Base-by-base conservation (phyloP, 306 rosid species). In the Mucuna pruriens region DNA sequence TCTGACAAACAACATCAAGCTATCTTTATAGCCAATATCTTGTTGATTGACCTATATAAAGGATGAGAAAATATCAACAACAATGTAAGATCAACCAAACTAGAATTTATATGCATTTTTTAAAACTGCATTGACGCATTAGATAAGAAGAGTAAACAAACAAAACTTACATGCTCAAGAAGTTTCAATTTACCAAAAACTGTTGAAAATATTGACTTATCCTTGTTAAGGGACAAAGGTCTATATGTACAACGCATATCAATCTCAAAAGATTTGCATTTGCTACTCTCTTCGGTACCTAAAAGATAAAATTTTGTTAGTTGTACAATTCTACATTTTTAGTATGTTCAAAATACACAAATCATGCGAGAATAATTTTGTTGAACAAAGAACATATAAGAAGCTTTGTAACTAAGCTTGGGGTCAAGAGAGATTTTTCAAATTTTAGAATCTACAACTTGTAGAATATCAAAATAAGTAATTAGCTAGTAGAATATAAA, bases 1-100 rank as follows among this genome's bases (percentile, higher is more conserved):
- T 76, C 84, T 87, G 38, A 48, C 87, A 75, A 87, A 90, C 55
- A 79, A 4, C 90, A 84, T 87, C 82, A 92, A 85, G 85, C 94
- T 92, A 51, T 92, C 90, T 71, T 33, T 84, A 80, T 90, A 90
- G 1, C 87, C 68, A 57, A 86, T 40, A 23, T 85, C 90, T 31
- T 79, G 86, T 40, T 81, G 88, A 83, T 38, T 82, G 17, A 84
- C 90, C 94, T 92, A 60, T 40, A 31, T 48, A 71, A 46, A 25
- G 5, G 16, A 77, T 13, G 3, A 62, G 11, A 13, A 70, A 70
- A 63, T n/a, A 63, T 9, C n/a, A 52, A 71, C 10, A 58, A 42
- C 6, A 71, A 74, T 17, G 52, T 33, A 54, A 71, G 3, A 39
- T 76, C 33, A 74, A 20, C 16, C 29, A 76, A 36, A 48, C 42